Percentiles rank a stretch among this genome's conserved stretches.
Conservation (phyloP, 2,329 filamentous ascomycete genomes). For the Trichothecium roseum region DNA sequence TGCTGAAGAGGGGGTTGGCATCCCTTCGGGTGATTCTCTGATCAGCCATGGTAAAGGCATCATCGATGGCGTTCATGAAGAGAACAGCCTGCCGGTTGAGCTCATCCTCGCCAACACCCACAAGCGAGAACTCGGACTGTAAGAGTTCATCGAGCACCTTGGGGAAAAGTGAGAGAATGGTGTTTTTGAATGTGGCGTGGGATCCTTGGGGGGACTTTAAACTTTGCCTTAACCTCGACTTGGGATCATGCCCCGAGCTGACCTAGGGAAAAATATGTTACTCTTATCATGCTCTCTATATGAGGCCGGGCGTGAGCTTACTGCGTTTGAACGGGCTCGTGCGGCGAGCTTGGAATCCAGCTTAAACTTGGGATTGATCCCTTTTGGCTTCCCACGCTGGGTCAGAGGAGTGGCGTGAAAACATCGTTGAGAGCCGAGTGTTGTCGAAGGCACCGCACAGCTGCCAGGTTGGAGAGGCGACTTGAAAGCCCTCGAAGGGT, state of each 20-base stretch:
- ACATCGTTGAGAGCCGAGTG: not conserved
- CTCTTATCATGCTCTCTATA: slow-evolving; percentile 11
- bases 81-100: slow-evolving; percentile 31
- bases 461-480: not conserved
- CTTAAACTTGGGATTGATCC: not conserved
- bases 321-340: not conserved
- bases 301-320: slow-evolving; percentile 5
- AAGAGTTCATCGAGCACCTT: slow-evolving; percentile 19
- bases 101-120: slow-evolving; percentile 23
- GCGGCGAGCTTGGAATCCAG: slow-evolving; percentile 2
- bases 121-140: slow-evolving; percentile 12
- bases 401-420: not conserved
- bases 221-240: slow-evolving; percentile 17
- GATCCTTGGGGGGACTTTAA: slow-evolving; percentile 12
- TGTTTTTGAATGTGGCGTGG: slow-evolving; percentile 21
- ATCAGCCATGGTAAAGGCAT: slow-evolving; percentile 34
- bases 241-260: slow-evolving; percentile 22
- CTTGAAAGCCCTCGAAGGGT: not conserved
- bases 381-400: not conserved
- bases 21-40: slow-evolving; percentile 23
- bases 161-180: slow-evolving; percentile 25
- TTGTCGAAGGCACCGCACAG: not conserved
- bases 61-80: slow-evolving; percentile 34
- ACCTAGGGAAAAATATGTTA: slow-evolving; percentile 12
- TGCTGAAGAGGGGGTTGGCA: slow-evolving; percentile 46